A percentile compares a stretch with the other conserved stretches of the same genome.
Evolutionary conservation across 2,329 filamentous ascomycete species (phyloP).

Genomic region (Cytospora paraplurivora): DNA sequence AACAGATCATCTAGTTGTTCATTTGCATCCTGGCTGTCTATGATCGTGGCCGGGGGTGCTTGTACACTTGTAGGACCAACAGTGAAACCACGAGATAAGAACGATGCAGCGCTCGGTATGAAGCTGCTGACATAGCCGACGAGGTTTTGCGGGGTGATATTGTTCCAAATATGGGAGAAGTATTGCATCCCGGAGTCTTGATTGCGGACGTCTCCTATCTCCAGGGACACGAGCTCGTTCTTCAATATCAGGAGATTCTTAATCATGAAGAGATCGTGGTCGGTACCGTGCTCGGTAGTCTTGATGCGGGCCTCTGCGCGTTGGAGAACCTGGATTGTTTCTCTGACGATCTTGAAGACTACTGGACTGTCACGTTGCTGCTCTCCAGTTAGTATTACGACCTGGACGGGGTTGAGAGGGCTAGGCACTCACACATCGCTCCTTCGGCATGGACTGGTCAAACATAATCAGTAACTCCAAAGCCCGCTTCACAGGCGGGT

Average conservation of each 20-base stretch:
- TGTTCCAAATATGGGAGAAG: conserved; percentile 67
- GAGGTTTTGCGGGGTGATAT: conserved; percentile 59
- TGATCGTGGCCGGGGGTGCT: conserved; percentile 40
- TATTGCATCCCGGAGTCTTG: conserved; percentile 58
- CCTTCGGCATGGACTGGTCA: conserved; percentile 65
- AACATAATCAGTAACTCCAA: conserved; percentile 63
- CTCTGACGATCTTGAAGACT: conserved; percentile 76
- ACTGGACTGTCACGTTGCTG: conserved; percentile 57
- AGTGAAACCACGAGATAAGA: conserved; percentile 44
- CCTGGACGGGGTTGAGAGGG: background rate
- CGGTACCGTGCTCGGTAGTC: conserved; percentile 59
- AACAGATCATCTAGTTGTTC: conserved; percentile 66
- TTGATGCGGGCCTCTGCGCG: conserved; percentile 73
- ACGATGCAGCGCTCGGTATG: conserved; percentile 57
- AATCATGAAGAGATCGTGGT: conserved; percentile 89
- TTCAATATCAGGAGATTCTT: conserved; percentile 94
- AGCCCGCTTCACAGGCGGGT: conserved; percentile 59
- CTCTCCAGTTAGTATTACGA: conserved; percentile 19
- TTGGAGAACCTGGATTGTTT: conserved; percentile 82
- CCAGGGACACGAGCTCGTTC: conserved; percentile 92
- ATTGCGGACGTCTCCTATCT: conserved; percentile 73
- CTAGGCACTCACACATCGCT: conserved; percentile 55
- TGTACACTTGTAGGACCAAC: conserved; percentile 34
- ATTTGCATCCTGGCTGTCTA: conserved; percentile 55
- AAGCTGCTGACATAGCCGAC: conserved; percentile 61